phyloP scores from a whole-genome alignment of 1,139 yeast genomes.

The Yamadazyma conglobata region DNA sequence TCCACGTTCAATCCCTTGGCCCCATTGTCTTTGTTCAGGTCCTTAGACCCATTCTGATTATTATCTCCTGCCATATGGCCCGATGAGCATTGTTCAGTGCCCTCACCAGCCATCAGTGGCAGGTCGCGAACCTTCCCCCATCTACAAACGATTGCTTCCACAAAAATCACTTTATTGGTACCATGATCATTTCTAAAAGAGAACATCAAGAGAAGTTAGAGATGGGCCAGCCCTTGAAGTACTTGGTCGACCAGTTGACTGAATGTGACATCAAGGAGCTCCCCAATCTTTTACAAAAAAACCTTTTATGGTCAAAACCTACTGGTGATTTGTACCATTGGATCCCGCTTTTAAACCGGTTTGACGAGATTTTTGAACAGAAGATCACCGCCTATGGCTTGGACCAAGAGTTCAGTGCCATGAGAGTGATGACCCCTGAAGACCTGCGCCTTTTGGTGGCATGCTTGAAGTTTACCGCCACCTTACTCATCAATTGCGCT shows the following conservation, averaged over 20 bases:
- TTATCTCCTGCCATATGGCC: no score
- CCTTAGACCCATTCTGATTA: no score
- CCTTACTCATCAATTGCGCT: slow-evolving; percentile 66
- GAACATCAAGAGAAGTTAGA: slow-evolving; percentile 32
- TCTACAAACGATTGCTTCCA: no score
- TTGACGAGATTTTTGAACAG: slow-evolving; percentile 63
- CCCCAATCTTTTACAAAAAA: slow-evolving; percentile 24
- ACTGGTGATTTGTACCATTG: slow-evolving; percentile 74
- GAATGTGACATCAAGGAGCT: slow-evolving; percentile 20
- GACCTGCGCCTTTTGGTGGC: slow-evolving; percentile 50
- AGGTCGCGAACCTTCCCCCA: no score
- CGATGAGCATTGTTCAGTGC: no score
- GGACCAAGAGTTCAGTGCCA: slow-evolving; percentile 41
- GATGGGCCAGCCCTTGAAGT: slow-evolving; percentile 32
- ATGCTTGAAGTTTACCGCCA: slow-evolving; percentile 58
- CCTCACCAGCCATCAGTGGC: no score
- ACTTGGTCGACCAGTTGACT: slow-evolving; percentile 35
- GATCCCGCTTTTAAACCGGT: slow-evolving; percentile 70
- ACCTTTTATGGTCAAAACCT: slow-evolving; percentile 59
- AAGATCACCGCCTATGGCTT: slow-evolving; percentile 55
- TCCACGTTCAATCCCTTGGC: slow-evolving; percentile 52
- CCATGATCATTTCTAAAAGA: slow-evolving; percentile 35
- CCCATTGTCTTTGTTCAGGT: background rate
- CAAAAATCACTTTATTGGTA: no score
- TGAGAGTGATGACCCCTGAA: slow-evolving; percentile 39